These are phyloP conservation scores for Eucalyptus coolabah DNA, from an alignment of 345 rosid genomes.

Conservation along the genomic window DNA sequence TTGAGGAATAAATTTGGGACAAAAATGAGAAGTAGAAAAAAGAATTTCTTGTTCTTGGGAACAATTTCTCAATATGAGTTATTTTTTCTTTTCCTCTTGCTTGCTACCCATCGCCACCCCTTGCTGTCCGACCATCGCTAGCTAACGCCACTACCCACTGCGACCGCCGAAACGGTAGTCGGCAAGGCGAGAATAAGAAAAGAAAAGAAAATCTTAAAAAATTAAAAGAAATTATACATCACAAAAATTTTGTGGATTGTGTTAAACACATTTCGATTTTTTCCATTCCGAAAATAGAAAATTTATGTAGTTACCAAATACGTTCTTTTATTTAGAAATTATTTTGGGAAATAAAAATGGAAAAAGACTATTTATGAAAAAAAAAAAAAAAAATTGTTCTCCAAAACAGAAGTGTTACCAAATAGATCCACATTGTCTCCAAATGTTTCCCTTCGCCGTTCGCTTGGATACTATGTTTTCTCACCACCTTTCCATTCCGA, in stretches of 20 bases:
- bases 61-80: too few relatives aligned
- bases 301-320: too few relatives aligned
- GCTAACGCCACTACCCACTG: rapidly evolving
- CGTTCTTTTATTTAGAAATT: rapidly evolving
- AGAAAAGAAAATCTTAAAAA: rapidly evolving
- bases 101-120: rapidly evolving
- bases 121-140: rapidly evolving
- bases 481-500: not conserved
- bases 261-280: rapidly evolving
- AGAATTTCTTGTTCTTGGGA: rapidly evolving
- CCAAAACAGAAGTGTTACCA: rapidly evolving
- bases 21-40: too few relatives aligned
- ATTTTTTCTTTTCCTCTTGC: too few relatives aligned
- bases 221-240: rapidly evolving
- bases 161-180: rapidly evolving
- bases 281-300: too few relatives aligned
- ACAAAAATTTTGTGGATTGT: too few relatives aligned
- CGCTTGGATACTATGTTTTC: not conserved
- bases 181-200: too few relatives aligned
- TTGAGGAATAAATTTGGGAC: rapidly evolving
- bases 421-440: not conserved
- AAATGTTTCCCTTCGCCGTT: not conserved
- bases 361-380: rapidly evolving
- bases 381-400: rapidly evolving
- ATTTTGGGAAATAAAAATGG: rapidly evolving